Conservation (phyloP, 345 rosid genomes). For the Turritis glabra region DNA sequence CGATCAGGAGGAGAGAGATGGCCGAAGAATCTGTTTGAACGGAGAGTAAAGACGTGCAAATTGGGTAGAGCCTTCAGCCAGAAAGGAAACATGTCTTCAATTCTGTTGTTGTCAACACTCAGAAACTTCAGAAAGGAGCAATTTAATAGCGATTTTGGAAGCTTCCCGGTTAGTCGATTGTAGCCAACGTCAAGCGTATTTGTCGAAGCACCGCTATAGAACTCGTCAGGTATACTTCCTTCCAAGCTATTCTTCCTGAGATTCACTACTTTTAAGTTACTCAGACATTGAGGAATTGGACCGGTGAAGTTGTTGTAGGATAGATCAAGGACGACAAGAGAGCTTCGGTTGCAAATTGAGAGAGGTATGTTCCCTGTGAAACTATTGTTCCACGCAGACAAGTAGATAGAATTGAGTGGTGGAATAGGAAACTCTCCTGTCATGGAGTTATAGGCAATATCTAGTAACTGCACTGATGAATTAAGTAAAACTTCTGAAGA, state of each 20-base stretch:
- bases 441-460: conserved; percentile 6
- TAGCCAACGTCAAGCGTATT: conserved; percentile 31
- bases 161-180: conserved; percentile 29
- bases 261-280: conserved; percentile 18
- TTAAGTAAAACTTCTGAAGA: conserved; percentile 10
- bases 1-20: conserved; percentile 18
- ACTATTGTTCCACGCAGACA: conserved; percentile 23
- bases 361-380: conserved; percentile 30
- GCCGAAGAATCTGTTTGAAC: conserved; percentile 23
- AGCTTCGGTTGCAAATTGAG: conserved; percentile 12
- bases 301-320: conserved; percentile 33
- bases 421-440: conserved; percentile 19
- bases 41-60: conserved; percentile 15
- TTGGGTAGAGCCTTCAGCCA: conserved; percentile 21
- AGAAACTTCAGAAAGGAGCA: conserved; percentile 15
- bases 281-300: conserved; percentile 29
- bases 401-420: conserved; percentile 14
- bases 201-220: background rate
- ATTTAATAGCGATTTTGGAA: conserved; percentile 24
- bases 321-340: conserved; percentile 22
- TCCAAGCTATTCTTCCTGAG: conserved; percentile 33
- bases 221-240: conserved; percentile 33
- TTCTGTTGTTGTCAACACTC: conserved; percentile 21
- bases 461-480: conserved; percentile 11
- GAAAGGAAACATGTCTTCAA: conserved; percentile 26